These are phyloP conservation scores for Aspergillus kassunensis DNA, from an alignment of 495 filamentous ascomycete species.

Conservation along the genomic window DNA sequence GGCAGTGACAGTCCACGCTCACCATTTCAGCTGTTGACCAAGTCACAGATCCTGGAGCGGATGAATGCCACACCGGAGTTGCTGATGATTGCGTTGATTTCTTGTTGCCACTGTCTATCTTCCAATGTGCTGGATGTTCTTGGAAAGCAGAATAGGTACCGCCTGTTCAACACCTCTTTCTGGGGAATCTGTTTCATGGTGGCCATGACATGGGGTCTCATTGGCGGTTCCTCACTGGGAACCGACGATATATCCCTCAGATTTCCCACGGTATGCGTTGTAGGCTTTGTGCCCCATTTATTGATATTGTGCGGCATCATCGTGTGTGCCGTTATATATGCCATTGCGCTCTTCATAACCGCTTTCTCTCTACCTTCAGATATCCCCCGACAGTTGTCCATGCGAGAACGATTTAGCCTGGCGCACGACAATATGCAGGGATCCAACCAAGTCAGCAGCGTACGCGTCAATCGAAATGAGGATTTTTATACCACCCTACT, in stretches of 20 bases:
- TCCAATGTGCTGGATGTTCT: slow-evolving; percentile 79
- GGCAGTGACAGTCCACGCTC: slow-evolving; percentile 23
- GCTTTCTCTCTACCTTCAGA: slow-evolving; percentile 61
- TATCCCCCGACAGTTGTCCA: slow-evolving; percentile 28
- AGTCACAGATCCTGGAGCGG: slow-evolving; percentile 45
- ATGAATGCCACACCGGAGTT: slow-evolving; percentile 88
- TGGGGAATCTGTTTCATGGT: slow-evolving; percentile 89
- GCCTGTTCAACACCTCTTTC: slow-evolving; percentile 78
- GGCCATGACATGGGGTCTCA: slow-evolving; percentile 67
- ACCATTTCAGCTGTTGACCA: slow-evolving; percentile 36
- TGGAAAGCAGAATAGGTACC: slow-evolving; percentile 68
- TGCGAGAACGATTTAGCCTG: slow-evolving; percentile 52
- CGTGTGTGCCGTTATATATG: slow-evolving; percentile 70
- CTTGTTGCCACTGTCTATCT: slow-evolving; percentile 79
- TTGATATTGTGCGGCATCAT: slow-evolving; percentile 75
- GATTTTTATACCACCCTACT: slow-evolving; percentile 93
- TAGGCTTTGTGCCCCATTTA: slow-evolving; percentile 91
- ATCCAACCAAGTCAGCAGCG: slow-evolving; percentile 72
- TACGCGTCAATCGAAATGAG: slow-evolving; percentile 76
- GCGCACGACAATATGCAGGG: slow-evolving; percentile 91
- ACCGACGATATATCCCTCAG: slow-evolving; percentile 54
- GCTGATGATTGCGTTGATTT: slow-evolving; percentile 80
- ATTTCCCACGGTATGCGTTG: slow-evolving; percentile 90
- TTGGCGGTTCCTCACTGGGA: slow-evolving; percentile 49
- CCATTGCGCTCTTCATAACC: slow-evolving; percentile 68